A percentile compares a stretch with the other conserved stretches of the same genome.
Evolutionary conservation across 2,329 filamentous ascomycete genomes (phyloP).

Genomic region (Arthroderma sp.): DNA sequence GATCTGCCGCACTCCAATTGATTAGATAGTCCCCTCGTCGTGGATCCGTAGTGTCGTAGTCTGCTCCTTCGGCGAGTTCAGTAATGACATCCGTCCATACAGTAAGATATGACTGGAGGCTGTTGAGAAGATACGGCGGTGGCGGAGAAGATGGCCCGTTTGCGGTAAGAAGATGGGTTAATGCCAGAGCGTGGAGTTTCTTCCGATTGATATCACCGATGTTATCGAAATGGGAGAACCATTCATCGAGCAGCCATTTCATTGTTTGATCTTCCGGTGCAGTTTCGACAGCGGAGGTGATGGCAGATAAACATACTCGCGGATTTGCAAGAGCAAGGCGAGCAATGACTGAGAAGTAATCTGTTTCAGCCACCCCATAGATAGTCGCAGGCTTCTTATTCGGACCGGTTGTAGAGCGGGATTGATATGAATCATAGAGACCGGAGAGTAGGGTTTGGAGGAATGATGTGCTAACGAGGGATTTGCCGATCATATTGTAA

Average conservation of each 20-base stretch:
- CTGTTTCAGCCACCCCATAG: slow-evolving; percentile 62
- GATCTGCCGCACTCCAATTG: slow-evolving; percentile 16
- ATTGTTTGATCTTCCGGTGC: slow-evolving; percentile 23
- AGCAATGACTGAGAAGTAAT: slow-evolving; percentile 74
- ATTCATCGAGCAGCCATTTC: slow-evolving; percentile 34
- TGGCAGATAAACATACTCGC: slow-evolving; percentile 46
- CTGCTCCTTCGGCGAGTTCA: slow-evolving; percentile 30
- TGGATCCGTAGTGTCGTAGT: slow-evolving; percentile 22
- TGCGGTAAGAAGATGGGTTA: slow-evolving; percentile 32
- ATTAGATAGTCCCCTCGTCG: slow-evolving; percentile 29
- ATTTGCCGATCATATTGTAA: slow-evolving; percentile 49
- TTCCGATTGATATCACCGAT: slow-evolving; percentile 34
- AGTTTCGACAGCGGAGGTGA: slow-evolving; percentile 24
- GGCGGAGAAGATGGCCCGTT: slow-evolving; percentile 24
- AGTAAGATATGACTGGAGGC: slow-evolving; percentile 34
- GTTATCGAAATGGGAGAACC: slow-evolving; percentile 37
- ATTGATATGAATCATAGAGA: slow-evolving; percentile 55
- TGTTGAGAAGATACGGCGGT: slow-evolving; percentile 28
- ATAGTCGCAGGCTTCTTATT: slow-evolving; percentile 57
- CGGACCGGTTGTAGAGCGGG: slow-evolving; percentile 71
- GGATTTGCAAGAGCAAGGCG: slow-evolving; percentile 65
- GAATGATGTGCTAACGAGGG: slow-evolving; percentile 52
- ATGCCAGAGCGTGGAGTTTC: slow-evolving; percentile 34
- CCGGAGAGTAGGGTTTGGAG: slow-evolving; percentile 51
- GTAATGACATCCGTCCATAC: slow-evolving; percentile 35